Evolutionary conservation across 805 yeast genomes (phyloP).

Genomic region (Lipomyces anomalus): DNA sequence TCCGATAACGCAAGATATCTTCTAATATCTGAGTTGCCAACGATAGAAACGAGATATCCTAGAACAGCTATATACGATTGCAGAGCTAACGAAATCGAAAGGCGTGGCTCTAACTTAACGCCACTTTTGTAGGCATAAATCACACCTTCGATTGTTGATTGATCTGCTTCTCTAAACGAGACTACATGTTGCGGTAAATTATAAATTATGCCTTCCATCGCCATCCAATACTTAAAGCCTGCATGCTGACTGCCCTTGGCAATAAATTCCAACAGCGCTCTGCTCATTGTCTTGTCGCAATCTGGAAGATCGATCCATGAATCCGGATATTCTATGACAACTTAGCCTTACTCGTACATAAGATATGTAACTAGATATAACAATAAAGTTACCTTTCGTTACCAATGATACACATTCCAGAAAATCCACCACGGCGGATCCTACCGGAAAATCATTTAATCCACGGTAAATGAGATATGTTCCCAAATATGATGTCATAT

Average conservation of each 20-base stretch:
- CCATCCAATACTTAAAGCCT: constrained; percentile 14
- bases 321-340: not conserved
- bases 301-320: not conserved
- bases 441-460: constrained; percentile 8
- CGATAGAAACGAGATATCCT: constrained; percentile 9
- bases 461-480: constrained; percentile 16
- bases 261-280: constrained; percentile 2
- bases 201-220: constrained; percentile 10
- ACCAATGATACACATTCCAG: constrained; percentile 10
- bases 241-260: constrained; percentile 18
- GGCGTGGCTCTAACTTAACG: constrained; percentile 8
- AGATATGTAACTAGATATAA: no score
- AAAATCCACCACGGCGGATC: constrained; percentile 13
- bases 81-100: constrained; percentile 8
- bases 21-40: not conserved
- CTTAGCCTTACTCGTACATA: no score
- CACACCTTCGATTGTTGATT: not conserved
- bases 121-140: constrained; percentile 9
- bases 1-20: not conserved
- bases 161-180: not conserved
- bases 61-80: constrained; percentile 18
- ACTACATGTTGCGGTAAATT: constrained; percentile 10
- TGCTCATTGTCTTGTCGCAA: not conserved
- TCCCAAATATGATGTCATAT: constrained; percentile 6
- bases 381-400: no score